Percentiles rank a stretch among this genome's conserved stretches.
phyloP scores from a whole-genome alignment of 2,329 filamentous ascomycete species.

The Lachnellula subtilissima region DNA sequence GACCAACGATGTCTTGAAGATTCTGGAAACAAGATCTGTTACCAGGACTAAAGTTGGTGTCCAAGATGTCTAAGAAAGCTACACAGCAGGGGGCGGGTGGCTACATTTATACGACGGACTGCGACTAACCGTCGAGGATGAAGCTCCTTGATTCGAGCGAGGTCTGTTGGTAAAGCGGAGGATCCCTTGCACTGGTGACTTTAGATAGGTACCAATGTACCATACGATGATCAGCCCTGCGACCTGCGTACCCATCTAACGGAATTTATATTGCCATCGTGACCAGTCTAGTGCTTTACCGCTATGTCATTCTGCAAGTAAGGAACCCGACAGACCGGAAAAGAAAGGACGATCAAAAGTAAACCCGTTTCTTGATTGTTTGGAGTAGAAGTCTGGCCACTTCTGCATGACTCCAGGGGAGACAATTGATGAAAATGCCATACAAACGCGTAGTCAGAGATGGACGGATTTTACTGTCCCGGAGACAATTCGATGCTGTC shows the following conservation, averaged over 20 bases:
- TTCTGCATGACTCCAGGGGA: constrained; percentile 2
- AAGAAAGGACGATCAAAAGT: constrained; percentile 2
- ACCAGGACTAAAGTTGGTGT: constrained; percentile 15
- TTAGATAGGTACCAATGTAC: constrained; percentile 4
- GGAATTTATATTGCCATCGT: constrained; percentile 16
- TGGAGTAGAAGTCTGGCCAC: constrained; percentile 1
- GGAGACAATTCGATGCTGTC: constrained; percentile 4
- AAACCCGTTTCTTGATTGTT: background rate
- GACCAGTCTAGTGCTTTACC: constrained; percentile 19
- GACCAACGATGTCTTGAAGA: constrained; percentile 11
- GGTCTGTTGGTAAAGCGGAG: constrained; percentile 12
- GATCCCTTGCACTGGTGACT: constrained; percentile 14
- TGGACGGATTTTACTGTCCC: constrained; percentile 9
- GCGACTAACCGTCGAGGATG: constrained; percentile 11
- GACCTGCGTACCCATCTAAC: constrained; percentile 20
- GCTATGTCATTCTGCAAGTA: constrained; percentile 18
- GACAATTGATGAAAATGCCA: background rate
- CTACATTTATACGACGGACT: constrained; percentile 26
- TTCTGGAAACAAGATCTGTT: constrained; percentile 13
- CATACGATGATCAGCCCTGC: constrained; percentile 23
- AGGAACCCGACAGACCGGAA: constrained; percentile 21
- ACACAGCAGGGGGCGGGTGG: constrained; percentile 27
- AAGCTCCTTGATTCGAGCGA: constrained; percentile 25
- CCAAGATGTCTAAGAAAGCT: constrained; percentile 23
- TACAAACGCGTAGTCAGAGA: constrained; percentile 3